Percentiles rank a stretch among this genome's conserved stretches.
These are phyloP conservation scores for Calocera viscosa DNA, from an alignment of 768 basidiomycete species.

Conservation along the genomic window DNA sequence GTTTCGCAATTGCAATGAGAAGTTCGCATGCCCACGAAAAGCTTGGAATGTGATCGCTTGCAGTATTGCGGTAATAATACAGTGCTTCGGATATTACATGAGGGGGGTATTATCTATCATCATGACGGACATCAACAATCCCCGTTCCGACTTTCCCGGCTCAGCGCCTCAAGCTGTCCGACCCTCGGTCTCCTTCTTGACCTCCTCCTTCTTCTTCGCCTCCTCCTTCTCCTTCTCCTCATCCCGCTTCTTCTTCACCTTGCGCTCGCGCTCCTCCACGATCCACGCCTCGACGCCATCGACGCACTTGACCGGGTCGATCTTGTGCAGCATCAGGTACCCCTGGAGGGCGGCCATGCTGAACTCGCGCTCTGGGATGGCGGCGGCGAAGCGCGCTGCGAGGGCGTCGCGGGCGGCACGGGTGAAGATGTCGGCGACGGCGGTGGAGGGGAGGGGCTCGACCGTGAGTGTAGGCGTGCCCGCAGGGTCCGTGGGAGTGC, in stretches of 20 bases:
- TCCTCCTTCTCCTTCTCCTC: slow-evolving; percentile 24
- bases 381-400: slow-evolving; percentile 43
- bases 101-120: background rate
- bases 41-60: too few relatives aligned
- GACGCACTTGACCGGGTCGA: slow-evolving; percentile 50
- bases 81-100: background rate
- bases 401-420: slow-evolving; percentile 32
- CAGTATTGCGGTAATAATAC: slow-evolving; percentile 5
- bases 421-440: slow-evolving; percentile 25
- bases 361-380: slow-evolving; percentile 41
- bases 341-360: slow-evolving; percentile 57
- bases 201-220: slow-evolving; percentile 26
- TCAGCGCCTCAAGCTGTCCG: background rate
- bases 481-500: slow-evolving; percentile 37
- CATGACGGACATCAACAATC: background rate
- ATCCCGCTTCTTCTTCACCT: slow-evolving; percentile 26
- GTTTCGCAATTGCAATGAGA: background rate
- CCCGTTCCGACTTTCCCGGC: background rate
- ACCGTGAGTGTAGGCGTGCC: background rate
- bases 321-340: slow-evolving; percentile 59
- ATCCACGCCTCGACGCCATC: slow-evolving; percentile 68
- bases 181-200: slow-evolving; percentile 19
- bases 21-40: background rate
- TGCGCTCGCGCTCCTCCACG: slow-evolving; percentile 28
- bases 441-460: background rate